Base-by-base conservation (phyloP, 495 filamentous ascomycete species). In the Aeminium ludgeri region DNA sequence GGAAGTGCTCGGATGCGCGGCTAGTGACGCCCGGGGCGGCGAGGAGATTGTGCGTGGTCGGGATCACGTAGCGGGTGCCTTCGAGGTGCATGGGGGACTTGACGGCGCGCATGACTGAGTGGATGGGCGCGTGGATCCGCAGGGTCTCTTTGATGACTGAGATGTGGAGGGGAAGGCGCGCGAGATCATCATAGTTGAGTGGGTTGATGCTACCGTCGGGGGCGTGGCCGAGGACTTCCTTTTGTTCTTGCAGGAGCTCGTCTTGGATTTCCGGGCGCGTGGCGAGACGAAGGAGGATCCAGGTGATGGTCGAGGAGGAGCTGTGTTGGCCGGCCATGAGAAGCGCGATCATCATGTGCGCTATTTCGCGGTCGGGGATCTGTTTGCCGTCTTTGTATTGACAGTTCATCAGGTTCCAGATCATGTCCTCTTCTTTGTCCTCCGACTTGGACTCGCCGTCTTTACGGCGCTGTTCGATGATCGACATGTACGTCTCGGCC, bases 1-100 rank as follows among this genome's bases (percentile, higher is more conserved):
- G 78, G 66, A 97, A 97, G 62, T 82, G 79, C 41, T 67, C 62
- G 11, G 69, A 58, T 43, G 77, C 77, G 7, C 74, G 66, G 20
- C 76, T 70, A 10, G 78, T 82, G 33, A 86, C 75, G 15, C 82
- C 82, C 0, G 86, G 83, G 10, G 86, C 79, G 6, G 84, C 74
- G 36, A 96, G 76, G 16, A 96, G 69, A 18, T 69, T 68, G 62
- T 89, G 82, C 30, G 61, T 66, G 1, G 75, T 67, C 5, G 86
- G 86, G 48, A 96, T 72, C 28, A 80, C 70, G 51, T 74, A 89
- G 40, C 74, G 68, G 16, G 82, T 92, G 33, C 77, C 82, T 19
- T 81, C 72, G 34, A 94, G 69, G 15, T 59, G 55, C 60, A 78
- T 65, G 27, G 73, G 71, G 43, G 65, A 68, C 52, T 72, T 76